phyloP scores from a whole-genome alignment of 2,329 filamentous ascomycete genomes.

The Scedosporium boydii region DNA sequence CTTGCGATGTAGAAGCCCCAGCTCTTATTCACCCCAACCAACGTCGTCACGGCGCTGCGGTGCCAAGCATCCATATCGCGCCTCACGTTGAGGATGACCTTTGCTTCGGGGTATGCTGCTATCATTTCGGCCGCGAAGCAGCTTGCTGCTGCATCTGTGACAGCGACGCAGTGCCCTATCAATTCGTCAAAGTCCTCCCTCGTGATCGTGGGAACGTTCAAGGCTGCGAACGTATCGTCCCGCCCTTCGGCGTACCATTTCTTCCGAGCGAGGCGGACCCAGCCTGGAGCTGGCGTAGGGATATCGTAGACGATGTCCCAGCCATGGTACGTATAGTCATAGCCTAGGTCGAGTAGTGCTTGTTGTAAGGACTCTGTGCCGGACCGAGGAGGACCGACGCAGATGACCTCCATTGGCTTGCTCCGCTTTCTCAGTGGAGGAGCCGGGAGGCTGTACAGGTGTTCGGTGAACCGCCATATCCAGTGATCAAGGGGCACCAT shows the following conservation, averaged over 20 bases:
- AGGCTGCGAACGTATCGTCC: slow-evolving; percentile 1
- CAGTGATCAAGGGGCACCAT: background rate
- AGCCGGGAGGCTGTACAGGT: background rate
- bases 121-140: slow-evolving; percentile 33
- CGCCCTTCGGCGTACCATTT: slow-evolving; percentile 16
- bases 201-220: slow-evolving; percentile 7
- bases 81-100: slow-evolving; percentile 32
- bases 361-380: slow-evolving; percentile 25
- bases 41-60: slow-evolving; percentile 17
- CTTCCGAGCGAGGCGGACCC: slow-evolving; percentile 16
- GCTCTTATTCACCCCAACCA: slow-evolving; percentile 18
- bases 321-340: slow-evolving; percentile 24
- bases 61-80: slow-evolving; percentile 32
- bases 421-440: slow-evolving; percentile 13
- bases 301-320: slow-evolving; percentile 23
- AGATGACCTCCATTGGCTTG: slow-evolving; percentile 23
- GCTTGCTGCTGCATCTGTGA: slow-evolving; percentile 30
- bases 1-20: slow-evolving; percentile 15
- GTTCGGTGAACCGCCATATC: background rate
- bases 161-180: slow-evolving; percentile 21
- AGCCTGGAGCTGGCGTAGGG: slow-evolving; percentile 8
- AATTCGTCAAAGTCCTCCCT: slow-evolving; percentile 18
- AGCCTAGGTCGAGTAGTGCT: slow-evolving; percentile 19
- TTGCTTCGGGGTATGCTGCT: slow-evolving; percentile 36
- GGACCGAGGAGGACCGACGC: slow-evolving; percentile 22